Evolutionary conservation across 768 basidiomycete genomes (phyloP).

Genomic region (Rubroboletus pulcherrimus): DNA sequence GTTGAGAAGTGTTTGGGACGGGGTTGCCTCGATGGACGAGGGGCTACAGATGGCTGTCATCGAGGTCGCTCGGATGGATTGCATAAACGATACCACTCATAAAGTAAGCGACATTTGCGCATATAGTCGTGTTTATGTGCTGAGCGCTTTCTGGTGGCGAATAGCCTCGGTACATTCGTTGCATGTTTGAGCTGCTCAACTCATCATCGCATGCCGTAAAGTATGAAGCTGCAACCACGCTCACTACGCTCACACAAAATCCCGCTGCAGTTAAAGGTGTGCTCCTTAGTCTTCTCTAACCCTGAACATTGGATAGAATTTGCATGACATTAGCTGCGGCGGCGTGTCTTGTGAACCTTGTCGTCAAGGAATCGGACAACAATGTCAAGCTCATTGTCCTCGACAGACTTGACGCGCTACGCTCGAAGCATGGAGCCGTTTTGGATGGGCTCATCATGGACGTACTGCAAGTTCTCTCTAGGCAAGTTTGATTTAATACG

Average conservation of each 20-base stretch:
- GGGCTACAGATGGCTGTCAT: constrained; percentile 93
- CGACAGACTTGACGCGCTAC: constrained; percentile 80
- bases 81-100: constrained; percentile 78
- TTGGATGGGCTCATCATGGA: constrained; percentile 94
- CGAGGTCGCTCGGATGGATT: constrained; percentile 88
- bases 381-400: constrained; percentile 98
- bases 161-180: constrained; percentile 89
- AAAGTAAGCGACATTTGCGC: constrained; percentile 48
- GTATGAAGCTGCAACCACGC: constrained; percentile 94
- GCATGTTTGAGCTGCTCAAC: constrained; percentile 89
- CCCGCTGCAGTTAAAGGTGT: constrained; percentile 92
- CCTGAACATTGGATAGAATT: constrained; percentile 1
- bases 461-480: constrained; percentile 83
- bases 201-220: constrained; percentile 91
- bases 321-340: constrained; percentile 65
- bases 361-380: constrained; percentile 96
- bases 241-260: constrained; percentile 93
- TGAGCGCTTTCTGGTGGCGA: background rate
- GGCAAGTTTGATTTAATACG: constrained; percentile 37
- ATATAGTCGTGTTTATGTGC: background rate
- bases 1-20: constrained; percentile 80
- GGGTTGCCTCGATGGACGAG: constrained; percentile 80
- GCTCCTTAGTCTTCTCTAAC: constrained; percentile 1
- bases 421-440: constrained; percentile 82
- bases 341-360: constrained; percentile 79